These are phyloP conservation scores for Knoxia roxburghii DNA, from an alignment of 257 asterid genomes.

Conservation along the genomic window DNA sequence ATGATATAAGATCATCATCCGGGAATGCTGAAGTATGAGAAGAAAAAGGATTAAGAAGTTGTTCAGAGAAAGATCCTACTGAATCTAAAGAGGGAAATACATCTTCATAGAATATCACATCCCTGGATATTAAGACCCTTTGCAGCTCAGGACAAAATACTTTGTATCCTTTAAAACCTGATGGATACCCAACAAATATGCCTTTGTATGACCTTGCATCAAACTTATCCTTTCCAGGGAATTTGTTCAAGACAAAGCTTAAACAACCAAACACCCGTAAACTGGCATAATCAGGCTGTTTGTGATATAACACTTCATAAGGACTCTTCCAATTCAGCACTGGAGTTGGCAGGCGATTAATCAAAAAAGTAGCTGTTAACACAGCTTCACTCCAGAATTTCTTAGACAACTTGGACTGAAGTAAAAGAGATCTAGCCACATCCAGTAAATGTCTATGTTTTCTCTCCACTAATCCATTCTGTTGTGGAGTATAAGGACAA, in stretches of 20 bases:
- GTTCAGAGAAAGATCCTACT: too few species aligned
- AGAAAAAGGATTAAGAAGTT: too few species aligned
- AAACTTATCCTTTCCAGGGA: not conserved
- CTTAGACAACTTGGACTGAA: not conserved
- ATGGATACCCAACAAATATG: conserved; percentile 9
- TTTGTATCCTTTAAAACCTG: not conserved
- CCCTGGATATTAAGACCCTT: too few species aligned
- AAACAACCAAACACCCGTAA: conserved; percentile 5
- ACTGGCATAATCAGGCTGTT: not conserved
- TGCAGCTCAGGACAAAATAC: not conserved
- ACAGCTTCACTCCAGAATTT: not conserved
- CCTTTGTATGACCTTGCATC: not conserved
- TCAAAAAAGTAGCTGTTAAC: not conserved
- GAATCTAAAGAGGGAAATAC: too few species aligned
- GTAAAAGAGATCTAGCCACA: not conserved
- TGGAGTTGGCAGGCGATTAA: not conserved
- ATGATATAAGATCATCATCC: too few species aligned
- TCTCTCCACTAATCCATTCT: too few species aligned
- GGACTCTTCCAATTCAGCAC: not conserved
- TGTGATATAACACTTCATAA: not conserved
- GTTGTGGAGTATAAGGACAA: too few species aligned
- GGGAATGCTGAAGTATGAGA: too few species aligned
- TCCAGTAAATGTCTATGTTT: too few species aligned
- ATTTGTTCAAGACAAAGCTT: not conserved
- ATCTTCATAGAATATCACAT: too few species aligned